Base-by-base conservation (phyloP, 441 rosid species). In the Bruguiera hainesii region DNA sequence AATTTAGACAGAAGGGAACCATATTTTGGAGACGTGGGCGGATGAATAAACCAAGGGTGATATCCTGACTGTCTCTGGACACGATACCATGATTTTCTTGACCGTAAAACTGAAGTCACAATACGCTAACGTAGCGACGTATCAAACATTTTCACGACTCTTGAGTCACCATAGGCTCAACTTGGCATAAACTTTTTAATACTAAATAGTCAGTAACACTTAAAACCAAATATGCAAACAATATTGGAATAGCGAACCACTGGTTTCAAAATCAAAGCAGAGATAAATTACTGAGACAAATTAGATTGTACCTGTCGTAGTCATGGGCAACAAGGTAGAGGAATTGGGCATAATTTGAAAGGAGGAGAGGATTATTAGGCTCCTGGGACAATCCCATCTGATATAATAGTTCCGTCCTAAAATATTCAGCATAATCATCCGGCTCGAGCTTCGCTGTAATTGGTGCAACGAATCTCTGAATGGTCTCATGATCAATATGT, bases 341-440 rank as follows among this genome's bases (percentile, higher is more conserved):
- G 78, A 89, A 93, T 63, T 93, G 95, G 25, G 98, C 98, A 42
- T 84, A 93, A 73, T 93, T 93, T 63, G 89, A 84, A 1, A 93
- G 90, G 0, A 93, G 83, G 6, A 93, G 85, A 68, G 96, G 53
- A 72, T 86, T 83, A 29, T 77, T 71, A 55, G 93, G 90, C 53
- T 93, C 95, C 28, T 79, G 82, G 42, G 79, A 63, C 50, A 93
- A 60, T 28, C 80, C 83, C 1, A 75, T 78, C 74, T 79, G 89
- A 28, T 93, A 93, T 2, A 72, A 49, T 33, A 87, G 76, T 73
- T 87, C 90, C 42, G 98, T 89, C 80, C 72, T 84, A 61, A 76
- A 74, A 75, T 87, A 84, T 50, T 82, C 89, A 1, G 72, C 69
- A 39, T 82, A 78, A 60, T 81, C 82, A 10, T 85, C 94, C 0